Percentiles rank a stretch among this genome's conserved stretches.
phyloP scores from a whole-genome alignment of 306 rosid genomes.

The Luffa aegyptiaca region DNA sequence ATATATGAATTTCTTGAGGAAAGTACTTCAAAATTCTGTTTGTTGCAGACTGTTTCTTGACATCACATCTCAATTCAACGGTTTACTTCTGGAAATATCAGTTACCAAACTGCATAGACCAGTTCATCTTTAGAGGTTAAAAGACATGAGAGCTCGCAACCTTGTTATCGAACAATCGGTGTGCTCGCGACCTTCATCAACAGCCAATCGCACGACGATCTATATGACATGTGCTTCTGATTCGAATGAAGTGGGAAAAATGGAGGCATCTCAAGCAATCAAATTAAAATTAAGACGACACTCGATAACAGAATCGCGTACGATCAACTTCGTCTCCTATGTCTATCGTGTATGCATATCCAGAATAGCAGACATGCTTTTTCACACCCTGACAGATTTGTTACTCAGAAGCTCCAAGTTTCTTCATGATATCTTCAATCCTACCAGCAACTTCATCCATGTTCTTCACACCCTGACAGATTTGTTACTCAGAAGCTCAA shows the following conservation, averaged over 20 bases:
- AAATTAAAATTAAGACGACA: neutral
- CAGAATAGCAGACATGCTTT: neutral
- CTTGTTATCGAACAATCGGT: neutral
- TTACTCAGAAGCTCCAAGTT: constrained; percentile 13
- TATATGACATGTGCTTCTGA: neutral
- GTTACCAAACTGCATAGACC: neutral
- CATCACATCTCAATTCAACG: neutral
- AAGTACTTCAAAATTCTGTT: neutral
- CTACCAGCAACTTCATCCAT: constrained; percentile 55
- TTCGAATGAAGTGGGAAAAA: neutral
- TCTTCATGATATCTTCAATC: constrained; percentile 63
- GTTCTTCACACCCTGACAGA: constrained; percentile 14
- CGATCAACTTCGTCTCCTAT: neutral
- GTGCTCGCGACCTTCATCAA: neutral
- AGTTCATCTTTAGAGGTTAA: neutral
- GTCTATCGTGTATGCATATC: neutral
- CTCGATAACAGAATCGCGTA: neutral
- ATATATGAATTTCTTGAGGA: neutral
- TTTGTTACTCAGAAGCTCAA: constrained; percentile 2
- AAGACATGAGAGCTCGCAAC: neutral
- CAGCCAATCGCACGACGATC: neutral
- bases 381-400: neutral
- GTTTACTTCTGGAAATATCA: neutral
- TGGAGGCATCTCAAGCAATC: neutral
- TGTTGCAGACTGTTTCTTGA: neutral